A percentile compares a stretch with the other conserved stretches of the same genome.
Evolutionary conservation across 192 early-diverging fungal genomes (phyloP).

Genomic region (Podila epicladia): DNA sequence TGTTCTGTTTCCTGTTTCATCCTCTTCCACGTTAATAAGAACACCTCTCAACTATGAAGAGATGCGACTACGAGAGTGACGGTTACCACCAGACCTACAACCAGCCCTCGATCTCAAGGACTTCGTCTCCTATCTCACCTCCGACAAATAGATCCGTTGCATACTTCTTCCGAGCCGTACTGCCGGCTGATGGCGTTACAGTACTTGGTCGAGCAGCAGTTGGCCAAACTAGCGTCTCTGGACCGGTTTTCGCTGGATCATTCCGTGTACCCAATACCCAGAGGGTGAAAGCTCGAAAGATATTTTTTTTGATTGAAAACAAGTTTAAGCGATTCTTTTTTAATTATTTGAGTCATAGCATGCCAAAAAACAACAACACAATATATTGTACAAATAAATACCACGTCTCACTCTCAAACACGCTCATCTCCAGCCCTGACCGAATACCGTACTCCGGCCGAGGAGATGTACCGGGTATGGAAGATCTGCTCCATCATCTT

Average conservation of each 20-base stretch:
- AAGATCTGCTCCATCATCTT: conserved; percentile 39
- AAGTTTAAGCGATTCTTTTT: too few species aligned
- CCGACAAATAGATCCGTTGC: too few species aligned
- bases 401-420: background rate
- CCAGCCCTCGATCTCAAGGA: too few species aligned
- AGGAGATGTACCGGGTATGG: conserved; percentile 24
- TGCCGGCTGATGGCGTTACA: conserved; percentile 10
- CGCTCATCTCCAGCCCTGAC: conserved; percentile 31
- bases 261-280: conserved; percentile 2
- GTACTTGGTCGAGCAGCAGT: conserved; percentile 16
- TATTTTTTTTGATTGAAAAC: too few species aligned
- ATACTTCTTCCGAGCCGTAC: too few species aligned
- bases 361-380: background rate
- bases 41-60: too few species aligned
- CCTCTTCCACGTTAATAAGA: too few species aligned
- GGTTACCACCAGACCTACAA: too few species aligned
- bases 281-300: background rate
- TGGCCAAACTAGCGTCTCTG: conserved; percentile 6
- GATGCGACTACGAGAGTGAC: too few species aligned
- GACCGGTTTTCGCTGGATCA: background rate
- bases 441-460: conserved; percentile 25
- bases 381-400: background rate
- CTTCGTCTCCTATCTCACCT: too few species aligned
- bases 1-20: too few species aligned
- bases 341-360: background rate